These are phyloP conservation scores for Dalbergia oliveri DNA, from an alignment of 306 rosid genomes.

Conservation along the genomic window DNA sequence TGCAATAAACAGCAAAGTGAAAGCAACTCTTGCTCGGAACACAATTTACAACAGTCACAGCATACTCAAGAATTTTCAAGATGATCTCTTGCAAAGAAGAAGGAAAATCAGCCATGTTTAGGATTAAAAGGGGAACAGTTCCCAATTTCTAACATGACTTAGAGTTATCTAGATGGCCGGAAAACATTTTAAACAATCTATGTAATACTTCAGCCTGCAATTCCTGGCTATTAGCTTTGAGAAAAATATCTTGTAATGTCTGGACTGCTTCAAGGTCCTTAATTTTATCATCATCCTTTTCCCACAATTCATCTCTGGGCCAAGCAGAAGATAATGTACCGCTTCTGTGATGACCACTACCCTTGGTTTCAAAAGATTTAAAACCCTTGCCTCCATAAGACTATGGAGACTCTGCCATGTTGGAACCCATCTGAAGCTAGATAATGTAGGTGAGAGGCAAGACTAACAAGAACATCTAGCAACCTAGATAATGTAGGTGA, in stretches of 20 bases:
- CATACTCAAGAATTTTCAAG: constrained; percentile 98
- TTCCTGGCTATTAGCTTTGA: constrained; percentile 81
- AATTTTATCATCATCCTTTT: constrained; percentile 83
- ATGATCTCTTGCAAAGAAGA: constrained; percentile 86
- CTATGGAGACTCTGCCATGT: constrained; percentile 70
- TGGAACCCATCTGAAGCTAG: too few relatives aligned
- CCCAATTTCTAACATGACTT: constrained; percentile 92
- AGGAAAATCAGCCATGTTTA: constrained; percentile 94
- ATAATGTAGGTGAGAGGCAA: too few relatives aligned
- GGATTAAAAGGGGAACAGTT: constrained; percentile 94
- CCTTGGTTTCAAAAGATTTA: constrained; percentile 73
- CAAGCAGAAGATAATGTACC: constrained; percentile 74
- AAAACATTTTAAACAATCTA: constrained; percentile 94
- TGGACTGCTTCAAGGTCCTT: constrained; percentile 99
- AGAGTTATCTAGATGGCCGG: constrained; percentile 95
- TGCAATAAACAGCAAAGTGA: constrained; percentile 98
- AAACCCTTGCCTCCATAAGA: constrained; percentile 68
- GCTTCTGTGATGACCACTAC: constrained; percentile 73
- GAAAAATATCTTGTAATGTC: constrained; percentile 97
- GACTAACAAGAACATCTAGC: constrained; percentile 95
- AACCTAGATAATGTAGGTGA: constrained; percentile 84
- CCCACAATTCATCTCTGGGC: constrained; percentile 88
- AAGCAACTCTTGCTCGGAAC: constrained; percentile 97
- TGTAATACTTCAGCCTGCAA: constrained; percentile 96
- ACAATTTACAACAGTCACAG: constrained; percentile 97